Evolutionary conservation across 371 early-diverging fungal genomes (phyloP), one percentile per base, ranked within the genome.

Genomic region (Mucor lusitanicus): DNA sequence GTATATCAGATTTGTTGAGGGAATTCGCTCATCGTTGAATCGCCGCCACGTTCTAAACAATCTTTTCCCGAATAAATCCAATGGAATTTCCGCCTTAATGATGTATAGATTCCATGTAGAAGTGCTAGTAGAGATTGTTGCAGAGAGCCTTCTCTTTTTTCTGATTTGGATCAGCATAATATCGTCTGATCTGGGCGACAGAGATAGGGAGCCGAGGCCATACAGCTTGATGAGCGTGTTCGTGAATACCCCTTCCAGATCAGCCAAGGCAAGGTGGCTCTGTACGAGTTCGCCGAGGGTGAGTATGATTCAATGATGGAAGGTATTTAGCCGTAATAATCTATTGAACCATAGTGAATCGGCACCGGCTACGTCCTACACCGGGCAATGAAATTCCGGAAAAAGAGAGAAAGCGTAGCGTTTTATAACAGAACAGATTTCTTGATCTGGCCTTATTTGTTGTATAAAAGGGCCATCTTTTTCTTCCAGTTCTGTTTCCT

Each of bases 281-380:
- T 42, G 13, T 40, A 42, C 48, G 11, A 54, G 30, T 30, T 28
- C 30, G 28, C 54, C 12, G 54, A 54, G 12, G 0, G 30, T 30
- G n/a, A 44, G 23, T 19, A 21, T 48, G 48, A 48, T 48, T 46
- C 8, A 35, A 35, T 56, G 27, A 56, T 63, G 64, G 46, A 64
- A 64, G 64, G 35, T 64, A 46, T 64, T 64, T 64, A 64, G 64
- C 64, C 64, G 64, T 64, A 64, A n/a, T 33, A 17, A 27, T 60
- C 44, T 30, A 17, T 19, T 64, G 17, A 42, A 42, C 42, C 42
- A 42, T 42, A 42, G 42, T 42, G 42, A 64, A 30, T 64, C 64
- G 64, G 64, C 32, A 33, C 58, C 58, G 64, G 64, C 58, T 57
- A n/a, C 64, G 23, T 57, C 64, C 46, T 58, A 57, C 64, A 64